These are phyloP conservation scores for Russula sp. DNA, from an alignment of 768 basidiomycete genomes.

Conservation along the genomic window DNA sequence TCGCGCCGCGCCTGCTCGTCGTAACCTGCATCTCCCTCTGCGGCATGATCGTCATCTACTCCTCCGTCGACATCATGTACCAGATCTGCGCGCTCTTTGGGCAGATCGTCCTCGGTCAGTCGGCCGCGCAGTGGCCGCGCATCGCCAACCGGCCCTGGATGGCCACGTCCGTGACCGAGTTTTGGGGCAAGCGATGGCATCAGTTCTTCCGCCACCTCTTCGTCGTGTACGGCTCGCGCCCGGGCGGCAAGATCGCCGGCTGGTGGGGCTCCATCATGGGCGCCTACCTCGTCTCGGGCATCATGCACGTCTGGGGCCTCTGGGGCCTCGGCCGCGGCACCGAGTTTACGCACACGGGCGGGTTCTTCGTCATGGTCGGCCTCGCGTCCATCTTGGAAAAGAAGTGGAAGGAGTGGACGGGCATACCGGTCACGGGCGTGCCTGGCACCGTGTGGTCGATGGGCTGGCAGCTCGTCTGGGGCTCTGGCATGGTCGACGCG, in stretches of 20 bases:
- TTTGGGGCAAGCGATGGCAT: conserved; percentile 39
- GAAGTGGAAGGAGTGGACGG: conserved; percentile 38
- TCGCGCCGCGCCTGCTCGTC: neutral
- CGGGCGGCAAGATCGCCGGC: conserved; percentile 37
- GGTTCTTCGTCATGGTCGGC: conserved; percentile 55
- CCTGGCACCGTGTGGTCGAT: conserved; percentile 47
- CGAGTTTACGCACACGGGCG: conserved; percentile 37
- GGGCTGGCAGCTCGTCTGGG: conserved; percentile 43
- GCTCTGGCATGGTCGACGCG: conserved; percentile 13
- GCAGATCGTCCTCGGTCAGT: conserved; percentile 28
- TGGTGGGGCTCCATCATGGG: conserved; percentile 46
- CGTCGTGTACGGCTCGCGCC: conserved; percentile 28
- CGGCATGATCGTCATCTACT: conserved; percentile 17
- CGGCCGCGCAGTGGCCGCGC: conserved; percentile 32
- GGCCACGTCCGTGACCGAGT: conserved; percentile 33
- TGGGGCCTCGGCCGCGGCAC: conserved; percentile 56
- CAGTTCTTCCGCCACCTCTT: conserved; percentile 32
- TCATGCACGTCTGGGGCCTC: conserved; percentile 51
- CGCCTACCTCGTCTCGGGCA: conserved; percentile 51
- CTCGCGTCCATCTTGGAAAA: conserved; percentile 46
- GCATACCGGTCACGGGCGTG: conserved; percentile 41
- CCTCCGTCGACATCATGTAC: conserved; percentile 23
- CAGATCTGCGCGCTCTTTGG: conserved; percentile 24
- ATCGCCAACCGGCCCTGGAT: conserved; percentile 32
- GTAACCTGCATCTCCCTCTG: conserved; percentile 7